phyloP scores from a whole-genome alignment of 2,329 filamentous ascomycete species.

The Zymoseptoria brevis region DNA sequence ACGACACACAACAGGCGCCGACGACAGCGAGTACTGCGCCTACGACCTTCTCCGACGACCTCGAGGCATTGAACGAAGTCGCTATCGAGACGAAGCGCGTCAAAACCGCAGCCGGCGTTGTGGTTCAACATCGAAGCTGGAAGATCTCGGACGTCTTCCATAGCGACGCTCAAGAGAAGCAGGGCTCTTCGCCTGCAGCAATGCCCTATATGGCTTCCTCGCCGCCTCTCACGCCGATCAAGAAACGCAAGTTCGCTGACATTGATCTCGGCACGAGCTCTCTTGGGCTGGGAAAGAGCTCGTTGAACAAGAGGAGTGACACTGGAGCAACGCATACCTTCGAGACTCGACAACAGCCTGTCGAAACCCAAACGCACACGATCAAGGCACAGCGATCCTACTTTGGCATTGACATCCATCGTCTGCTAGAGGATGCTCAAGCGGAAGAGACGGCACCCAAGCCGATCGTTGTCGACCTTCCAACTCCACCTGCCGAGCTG shows the following conservation, averaged over 20 bases:
- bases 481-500: slow-evolving; percentile 35
- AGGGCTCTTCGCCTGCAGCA: slow-evolving; percentile 45
- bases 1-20: background rate
- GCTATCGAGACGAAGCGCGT: slow-evolving; percentile 38
- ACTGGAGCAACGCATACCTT: background rate
- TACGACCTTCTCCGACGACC: slow-evolving; percentile 22
- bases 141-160: slow-evolving; percentile 40
- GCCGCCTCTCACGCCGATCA: slow-evolving; percentile 37
- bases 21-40: slow-evolving; percentile 7
- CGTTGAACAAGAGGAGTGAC: background rate
- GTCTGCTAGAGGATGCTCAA: slow-evolving; percentile 64
- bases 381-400: slow-evolving; percentile 67
- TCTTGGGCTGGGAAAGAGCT: slow-evolving; percentile 3
- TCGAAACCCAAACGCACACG: slow-evolving; percentile 25
- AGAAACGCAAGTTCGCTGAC: slow-evolving; percentile 26
- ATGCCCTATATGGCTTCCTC: slow-evolving; percentile 55
- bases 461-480: slow-evolving; percentile 21
- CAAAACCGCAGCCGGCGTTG: slow-evolving; percentile 38
- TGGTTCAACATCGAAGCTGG: slow-evolving; percentile 47
- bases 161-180: slow-evolving; percentile 34
- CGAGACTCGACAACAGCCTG: background rate
- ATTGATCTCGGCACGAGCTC: slow-evolving; percentile 24
- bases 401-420: slow-evolving; percentile 88
- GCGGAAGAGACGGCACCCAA: slow-evolving; percentile 45
- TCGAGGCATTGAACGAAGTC: slow-evolving; percentile 36